Evolutionary conservation across 208 protist genomes (phyloP), one percentile per base, ranked within the genome.

Genomic region (Crithidia fasciculata): DNA sequence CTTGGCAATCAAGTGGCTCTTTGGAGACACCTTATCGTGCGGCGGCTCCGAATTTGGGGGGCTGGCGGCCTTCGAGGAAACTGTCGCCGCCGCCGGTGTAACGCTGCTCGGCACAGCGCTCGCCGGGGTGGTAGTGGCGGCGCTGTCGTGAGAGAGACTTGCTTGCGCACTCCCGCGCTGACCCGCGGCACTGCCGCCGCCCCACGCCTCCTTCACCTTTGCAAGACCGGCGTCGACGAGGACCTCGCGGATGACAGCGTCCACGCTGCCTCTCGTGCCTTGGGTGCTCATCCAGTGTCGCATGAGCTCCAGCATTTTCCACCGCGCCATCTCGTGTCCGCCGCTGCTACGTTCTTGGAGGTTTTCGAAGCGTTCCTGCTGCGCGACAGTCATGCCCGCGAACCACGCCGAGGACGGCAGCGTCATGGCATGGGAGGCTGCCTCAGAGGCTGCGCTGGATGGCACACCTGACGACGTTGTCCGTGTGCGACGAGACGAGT

Each of bases 221-320:
- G 65, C 77, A 28, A 78, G 74, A 47, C 70, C 71, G 5, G 80
- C 76, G 28, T 80, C 73, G 0, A 54, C 53, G 36, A 85, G 76
- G n/a, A 76, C 69, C n/a, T 81, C 83, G 15, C 60, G 66, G 64
- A 94, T 86, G 9, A 80, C 68, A 12, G 55, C 40, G 28, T 90
- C 81, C 70, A 91, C 73, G 53, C 49, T 52, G 39, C n/a, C 69
- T 18, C 72, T 63, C 19, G 83, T 87, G 47, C 70, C 74, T 18
- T 66, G 59, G 15, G 84, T 76, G 55, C 81, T 79, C 75, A 94
- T 85, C 89, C 89, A 94, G 50, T 84, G 86, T 52, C 89, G 81
- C 55, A 94, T 73, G 2, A 90, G 73, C 66, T 92, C 89, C 43
- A 91, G 76, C 58, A 89, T 71, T 45, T 90, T 91, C 50, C 84